Evolutionary conservation across 139 green algal species (phyloP), one percentile per base, ranked within the genome.

Genomic region (Edaphochlamys debaryana): DNA sequence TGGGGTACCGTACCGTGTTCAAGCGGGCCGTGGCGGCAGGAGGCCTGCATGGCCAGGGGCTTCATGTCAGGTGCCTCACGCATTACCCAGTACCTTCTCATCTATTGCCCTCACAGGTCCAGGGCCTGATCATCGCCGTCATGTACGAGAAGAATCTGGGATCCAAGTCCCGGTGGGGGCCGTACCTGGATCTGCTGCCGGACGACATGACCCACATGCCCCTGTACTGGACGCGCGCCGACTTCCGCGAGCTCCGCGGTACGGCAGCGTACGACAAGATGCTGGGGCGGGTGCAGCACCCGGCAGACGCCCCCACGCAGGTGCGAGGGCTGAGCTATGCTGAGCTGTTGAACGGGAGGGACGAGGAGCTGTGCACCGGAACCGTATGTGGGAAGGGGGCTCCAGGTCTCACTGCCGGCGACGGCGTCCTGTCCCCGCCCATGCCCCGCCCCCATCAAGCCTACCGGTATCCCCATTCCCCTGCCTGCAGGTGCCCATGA

Each of bases 231-330:
- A 67, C 86, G 79, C 67, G 52, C 5, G 2, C 27, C 34, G 86
- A 90, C 76, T 69, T 87, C 20, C 54, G 32, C 23, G 84, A 91
- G 86, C 83, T 93, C 66, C 45, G 77, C 6, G 90, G 90, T 73
- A 93, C 90, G 9, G 86, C 86, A 20, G 87, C 87, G 4, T 62
- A 82, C 23, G 90, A 93, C 87, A 93, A 93, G 77, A 87, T 91
- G 76, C 62, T 85, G 38, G 90, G 90, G 0, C 30, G 50, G 20
- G 87, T 92, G 70, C 87, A 92, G 69, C 82, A 88, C 64, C 90
- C 90, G 6, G 80, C 90, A 2, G 90, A 93, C 69, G 90, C 87
- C 29, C 90, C 90, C 37, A 92, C 90, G 23, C 76, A 84, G 70
- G 90, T 91, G 68, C 42, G 86, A n/a, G 4, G 9, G 42, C 50